Evolutionary conservation across 2,329 filamentous ascomycete species (phyloP).

Genomic region (Aspergillus pseudoviridinutans): DNA sequence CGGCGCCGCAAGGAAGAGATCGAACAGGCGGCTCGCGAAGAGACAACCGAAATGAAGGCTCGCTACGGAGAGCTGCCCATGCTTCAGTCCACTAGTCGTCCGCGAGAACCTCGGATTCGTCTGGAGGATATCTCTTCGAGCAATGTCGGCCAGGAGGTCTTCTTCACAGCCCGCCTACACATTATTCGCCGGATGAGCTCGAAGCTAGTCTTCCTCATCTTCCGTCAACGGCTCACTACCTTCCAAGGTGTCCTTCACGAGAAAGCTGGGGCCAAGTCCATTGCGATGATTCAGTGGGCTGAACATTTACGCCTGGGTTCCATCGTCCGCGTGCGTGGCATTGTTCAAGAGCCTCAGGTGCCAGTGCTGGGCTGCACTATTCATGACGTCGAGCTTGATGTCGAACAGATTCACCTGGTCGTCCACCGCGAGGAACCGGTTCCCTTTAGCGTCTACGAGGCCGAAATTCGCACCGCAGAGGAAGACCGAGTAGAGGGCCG

Average conservation of each 20-base stretch:
- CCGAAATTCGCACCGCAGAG: constrained; percentile 57
- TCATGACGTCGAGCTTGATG: constrained; percentile 70
- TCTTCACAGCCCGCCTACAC: constrained; percentile 69
- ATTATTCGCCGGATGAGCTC: constrained; percentile 78
- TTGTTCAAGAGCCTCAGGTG: constrained; percentile 68
- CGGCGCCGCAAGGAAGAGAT: constrained; percentile 41
- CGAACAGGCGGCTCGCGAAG: constrained; percentile 46
- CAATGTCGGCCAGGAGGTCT: constrained; percentile 57
- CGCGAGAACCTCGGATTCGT: constrained; percentile 45
- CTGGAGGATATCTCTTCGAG: constrained; percentile 50
- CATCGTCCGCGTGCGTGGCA: constrained; percentile 71
- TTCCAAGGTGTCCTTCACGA: constrained; percentile 76
- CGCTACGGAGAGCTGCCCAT: constrained; percentile 57
- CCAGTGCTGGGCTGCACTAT: constrained; percentile 71
- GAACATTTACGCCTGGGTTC: constrained; percentile 76
- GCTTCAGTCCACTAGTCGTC: constrained; percentile 54
- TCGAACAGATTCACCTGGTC: constrained; percentile 63
- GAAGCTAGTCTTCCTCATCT: constrained; percentile 77
- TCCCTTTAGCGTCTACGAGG: constrained; percentile 68
- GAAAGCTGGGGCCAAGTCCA: constrained; percentile 58
- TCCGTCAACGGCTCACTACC: constrained; percentile 77
- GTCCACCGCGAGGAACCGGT: constrained; percentile 58
- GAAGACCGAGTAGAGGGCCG: constrained; percentile 53
- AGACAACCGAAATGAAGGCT: constrained; percentile 56
- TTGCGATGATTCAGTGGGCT: constrained; percentile 80